Conservation (phyloP, 306 rosid species). For the Vigna hirtella region DNA sequence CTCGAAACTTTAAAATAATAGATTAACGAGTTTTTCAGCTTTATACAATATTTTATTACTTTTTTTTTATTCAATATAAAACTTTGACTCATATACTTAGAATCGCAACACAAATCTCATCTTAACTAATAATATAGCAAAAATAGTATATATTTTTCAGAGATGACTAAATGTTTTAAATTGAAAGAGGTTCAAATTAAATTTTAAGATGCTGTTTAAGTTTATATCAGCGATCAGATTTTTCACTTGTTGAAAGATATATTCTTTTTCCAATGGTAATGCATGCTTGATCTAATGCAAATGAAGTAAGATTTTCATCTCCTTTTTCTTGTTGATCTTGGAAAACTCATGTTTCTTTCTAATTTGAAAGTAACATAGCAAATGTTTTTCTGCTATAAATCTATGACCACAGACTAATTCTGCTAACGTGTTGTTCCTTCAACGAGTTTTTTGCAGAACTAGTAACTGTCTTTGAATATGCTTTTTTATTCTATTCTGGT, state of each 20-base stretch:
- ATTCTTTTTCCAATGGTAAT: no score
- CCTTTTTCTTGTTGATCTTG: background rate
- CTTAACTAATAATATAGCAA: background rate
- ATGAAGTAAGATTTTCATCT: no score
- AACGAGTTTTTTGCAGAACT: no score
- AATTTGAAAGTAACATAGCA: conserved; percentile 27
- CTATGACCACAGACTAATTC: no score
- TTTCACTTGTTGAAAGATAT: no score
- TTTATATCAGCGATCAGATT: background rate
- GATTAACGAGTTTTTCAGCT: no score
- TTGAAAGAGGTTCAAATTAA: background rate
- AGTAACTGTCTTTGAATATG: background rate
- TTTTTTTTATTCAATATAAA: no score
- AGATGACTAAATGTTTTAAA: background rate
- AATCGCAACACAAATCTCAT: background rate
- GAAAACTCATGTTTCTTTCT: background rate
- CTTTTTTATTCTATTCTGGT: background rate
- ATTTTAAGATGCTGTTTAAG: background rate
- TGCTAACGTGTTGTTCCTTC: no score
- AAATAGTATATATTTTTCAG: background rate
- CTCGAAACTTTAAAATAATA: fast-evolving
- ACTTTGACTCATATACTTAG: no score
- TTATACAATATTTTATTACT: no score
- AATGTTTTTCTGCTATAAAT: background rate
- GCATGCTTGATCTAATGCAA: no score